Evolutionary conservation across 345 rosid species (phyloP), one percentile per base, ranked within the genome.

Genomic region (Camelina laxa): DNA sequence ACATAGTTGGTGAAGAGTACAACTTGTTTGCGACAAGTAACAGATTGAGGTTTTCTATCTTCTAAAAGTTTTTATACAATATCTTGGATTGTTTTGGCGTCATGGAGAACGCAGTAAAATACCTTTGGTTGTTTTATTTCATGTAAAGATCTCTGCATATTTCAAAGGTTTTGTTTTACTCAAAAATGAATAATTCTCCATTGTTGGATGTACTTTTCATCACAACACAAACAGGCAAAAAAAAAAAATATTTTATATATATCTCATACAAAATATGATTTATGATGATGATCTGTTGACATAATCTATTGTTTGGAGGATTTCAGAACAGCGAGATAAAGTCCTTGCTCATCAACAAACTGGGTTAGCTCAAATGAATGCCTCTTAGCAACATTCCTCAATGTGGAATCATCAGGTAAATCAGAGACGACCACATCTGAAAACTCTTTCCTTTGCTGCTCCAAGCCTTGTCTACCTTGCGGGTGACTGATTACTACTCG

Each of bases 11-110:
- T 47, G 94, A 89, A 80, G 90, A 95, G 72, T 92, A 95, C 85
- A 90, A 88, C 84, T 82, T 92, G 90, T 95, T 95, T 85, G 94
- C 94, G 12, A 81, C 84, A 36, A 88, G 85, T 51, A 87, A 86
- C 47, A 85, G 88, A 62, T 22, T 87, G 60, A 82, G 85, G 75
- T 91, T 90, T 89, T 85, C 93, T 35, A 71, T 91, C 80, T 86
- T 84, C 82, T 85, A 72, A 82, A 65, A 36, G 30, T 27, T 22
- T 69, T 20, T 76, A 61, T 54, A 63, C 71, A 62, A 12, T 69
- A 44, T 68, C 60, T 61, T 67, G 62, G 69, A 51, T 33, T 68
- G 69, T 41, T 27, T 75, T 57, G 64, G 72, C 58, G 49, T 21
- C 38, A 36, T 57, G 48, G 41, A 65, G 19, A 73, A 65, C 58